Percentiles rank a stretch among this genome's conserved stretches.
Evolutionary conservation across 352 stramenopile species (phyloP).

Genomic region (Phytophthora sp.): DNA sequence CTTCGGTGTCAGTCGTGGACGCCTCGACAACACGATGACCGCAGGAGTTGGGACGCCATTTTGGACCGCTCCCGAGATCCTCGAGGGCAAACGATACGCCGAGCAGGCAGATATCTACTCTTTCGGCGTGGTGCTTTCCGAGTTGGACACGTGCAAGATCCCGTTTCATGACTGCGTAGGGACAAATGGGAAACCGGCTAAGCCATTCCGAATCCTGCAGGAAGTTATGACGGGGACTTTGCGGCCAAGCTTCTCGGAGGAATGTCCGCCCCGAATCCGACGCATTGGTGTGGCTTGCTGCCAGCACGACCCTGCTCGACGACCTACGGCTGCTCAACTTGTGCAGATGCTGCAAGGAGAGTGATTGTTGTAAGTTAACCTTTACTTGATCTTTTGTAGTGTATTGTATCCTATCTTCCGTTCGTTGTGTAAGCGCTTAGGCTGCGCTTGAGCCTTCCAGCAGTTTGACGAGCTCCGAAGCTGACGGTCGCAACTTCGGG

Average conservation of each 20-base stretch:
- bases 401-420: slow-evolving; percentile 17
- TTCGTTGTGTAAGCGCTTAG: slow-evolving; percentile 21
- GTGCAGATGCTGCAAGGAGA: slow-evolving; percentile 27
- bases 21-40: slow-evolving; percentile 37
- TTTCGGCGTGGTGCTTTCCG: slow-evolving; percentile 59
- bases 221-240: slow-evolving; percentile 49
- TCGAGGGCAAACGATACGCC: slow-evolving; percentile 55
- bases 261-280: slow-evolving; percentile 46
- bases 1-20: slow-evolving; percentile 48
- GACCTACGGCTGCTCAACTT: slow-evolving; percentile 25
- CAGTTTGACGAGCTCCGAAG: slow-evolving; percentile 44
- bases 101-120: slow-evolving; percentile 74
- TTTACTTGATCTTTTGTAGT: slow-evolving; percentile 14
- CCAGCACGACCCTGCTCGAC: slow-evolving; percentile 40
- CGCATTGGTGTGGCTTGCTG: slow-evolving; percentile 44
- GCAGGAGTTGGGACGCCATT: slow-evolving; percentile 54
- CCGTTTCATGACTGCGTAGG: slow-evolving; percentile 28
- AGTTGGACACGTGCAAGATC: slow-evolving; percentile 48
- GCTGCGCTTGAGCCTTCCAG: slow-evolving; percentile 35
- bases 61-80: slow-evolving; percentile 72
- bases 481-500: slow-evolving; percentile 41
- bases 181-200: slow-evolving; percentile 22
- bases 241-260: slow-evolving; percentile 43
- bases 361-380: slow-evolving; percentile 1
- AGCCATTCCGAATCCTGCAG: slow-evolving; percentile 55